A percentile compares a stretch with the other conserved stretches of the same genome.
phyloP scores from a whole-genome alignment of 129 eudicot species.

The Sambucus nigra region DNA sequence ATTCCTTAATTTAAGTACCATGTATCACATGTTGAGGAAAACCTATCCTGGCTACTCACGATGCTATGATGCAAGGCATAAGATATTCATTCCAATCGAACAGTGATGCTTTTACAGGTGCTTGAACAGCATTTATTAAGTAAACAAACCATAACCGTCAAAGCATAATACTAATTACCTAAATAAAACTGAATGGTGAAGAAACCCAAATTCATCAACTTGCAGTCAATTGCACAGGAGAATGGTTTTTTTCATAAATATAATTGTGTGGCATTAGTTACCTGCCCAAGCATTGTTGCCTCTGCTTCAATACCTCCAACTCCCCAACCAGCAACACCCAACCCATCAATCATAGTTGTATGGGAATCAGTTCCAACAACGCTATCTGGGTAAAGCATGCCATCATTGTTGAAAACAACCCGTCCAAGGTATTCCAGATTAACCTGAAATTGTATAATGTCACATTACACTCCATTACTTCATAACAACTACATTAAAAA shows the following conservation, averaged over 20 bases:
- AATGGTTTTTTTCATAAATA: not conserved
- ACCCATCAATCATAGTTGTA: slow-evolving; percentile 97
- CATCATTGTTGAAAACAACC: slow-evolving; percentile 84
- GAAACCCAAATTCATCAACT: not conserved
- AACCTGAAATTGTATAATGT: slow-evolving; percentile 38
- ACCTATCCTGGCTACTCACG: too few species aligned
- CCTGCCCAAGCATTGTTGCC: slow-evolving; percentile 99
- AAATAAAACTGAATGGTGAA: too few species aligned
- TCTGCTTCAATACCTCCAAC: slow-evolving; percentile 99
- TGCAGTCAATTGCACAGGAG: not conserved
- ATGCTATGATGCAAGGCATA: not conserved
- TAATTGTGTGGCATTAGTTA: slow-evolving; percentile 13
- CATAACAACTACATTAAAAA: not conserved
- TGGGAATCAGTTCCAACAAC: slow-evolving; percentile 99
- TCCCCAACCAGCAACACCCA: slow-evolving; percentile 99
- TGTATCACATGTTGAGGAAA: too few species aligned
- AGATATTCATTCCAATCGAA: not conserved
- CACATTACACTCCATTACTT: slow-evolving; percentile 3
- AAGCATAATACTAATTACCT: not conserved
- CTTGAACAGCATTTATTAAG: slow-evolving; percentile 4
- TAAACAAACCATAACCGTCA: not conserved
- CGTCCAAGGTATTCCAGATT: slow-evolving; percentile 98
- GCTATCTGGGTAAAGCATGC: slow-evolving; percentile 93
- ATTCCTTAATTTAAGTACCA: too few species aligned
- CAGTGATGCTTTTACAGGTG: not conserved